A percentile compares a stretch with the other conserved stretches of the same genome.
Evolutionary conservation across 495 filamentous ascomycete genomes (phyloP).

Genomic region (Penicillium argentinense): DNA sequence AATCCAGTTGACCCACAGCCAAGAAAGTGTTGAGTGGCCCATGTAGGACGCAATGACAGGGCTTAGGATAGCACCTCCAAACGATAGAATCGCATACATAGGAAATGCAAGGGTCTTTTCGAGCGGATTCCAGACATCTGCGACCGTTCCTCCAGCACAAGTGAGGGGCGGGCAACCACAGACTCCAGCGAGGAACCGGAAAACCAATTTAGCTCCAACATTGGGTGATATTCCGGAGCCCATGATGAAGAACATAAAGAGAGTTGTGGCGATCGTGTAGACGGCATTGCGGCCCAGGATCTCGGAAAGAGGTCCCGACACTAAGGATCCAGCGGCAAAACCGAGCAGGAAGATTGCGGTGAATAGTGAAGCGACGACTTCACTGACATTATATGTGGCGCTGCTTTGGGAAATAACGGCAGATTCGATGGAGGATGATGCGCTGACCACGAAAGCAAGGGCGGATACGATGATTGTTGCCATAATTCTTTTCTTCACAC

Average conservation of each 20-base stretch:
- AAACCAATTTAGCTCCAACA: slow-evolving; percentile 40
- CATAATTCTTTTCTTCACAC: slow-evolving; percentile 29
- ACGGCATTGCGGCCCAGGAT: slow-evolving; percentile 55
- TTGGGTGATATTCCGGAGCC: slow-evolving; percentile 43
- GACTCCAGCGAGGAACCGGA: slow-evolving; percentile 46
- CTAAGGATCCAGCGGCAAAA: slow-evolving; percentile 51
- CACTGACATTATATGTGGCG: slow-evolving; percentile 46
- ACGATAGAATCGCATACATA: slow-evolving; percentile 39
- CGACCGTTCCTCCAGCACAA: slow-evolving; percentile 45
- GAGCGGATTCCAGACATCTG: slow-evolving; percentile 45
- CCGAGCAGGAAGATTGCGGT: slow-evolving; percentile 34
- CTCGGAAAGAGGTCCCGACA: slow-evolving; percentile 53
- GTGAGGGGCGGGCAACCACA: slow-evolving; percentile 47
- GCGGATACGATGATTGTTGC: slow-evolving; percentile 50
- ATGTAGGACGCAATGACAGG: slow-evolving; percentile 37
- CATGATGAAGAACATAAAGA: slow-evolving; percentile 49
- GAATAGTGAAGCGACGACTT: slow-evolving; percentile 19
- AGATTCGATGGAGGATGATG: slow-evolving; percentile 51
- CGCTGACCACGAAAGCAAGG: slow-evolving; percentile 46
- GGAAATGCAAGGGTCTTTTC: slow-evolving; percentile 44
- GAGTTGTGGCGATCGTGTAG: slow-evolving; percentile 45
- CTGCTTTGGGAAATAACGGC: slow-evolving; percentile 37
- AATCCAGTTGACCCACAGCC: slow-evolving; percentile 50
- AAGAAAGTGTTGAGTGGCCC: slow-evolving; percentile 23
- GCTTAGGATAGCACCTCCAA: slow-evolving; percentile 40